These are phyloP conservation scores for Aurantiochytrium sp. DNA, from an alignment of 108 stramenopile species.

Conservation along the genomic window DNA sequence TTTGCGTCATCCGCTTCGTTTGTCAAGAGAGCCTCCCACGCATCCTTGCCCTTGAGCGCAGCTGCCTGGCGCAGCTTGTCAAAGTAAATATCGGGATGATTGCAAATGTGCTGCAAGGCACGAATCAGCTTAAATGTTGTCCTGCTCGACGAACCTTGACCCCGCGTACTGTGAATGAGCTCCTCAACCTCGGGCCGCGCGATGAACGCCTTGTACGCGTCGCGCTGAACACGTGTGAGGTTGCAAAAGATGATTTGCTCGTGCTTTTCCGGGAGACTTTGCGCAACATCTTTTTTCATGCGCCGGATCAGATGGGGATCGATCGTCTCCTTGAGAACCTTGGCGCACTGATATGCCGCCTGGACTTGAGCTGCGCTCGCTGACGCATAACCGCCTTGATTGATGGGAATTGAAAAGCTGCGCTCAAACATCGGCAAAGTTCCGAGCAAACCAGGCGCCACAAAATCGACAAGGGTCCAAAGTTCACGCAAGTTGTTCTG, in stretches of 20 bases:
- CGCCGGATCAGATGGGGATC: constrained; percentile 84
- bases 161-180: constrained; percentile 28
- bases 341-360: constrained; percentile 78
- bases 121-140: constrained; percentile 68
- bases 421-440: constrained; percentile 85
- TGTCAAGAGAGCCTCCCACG: not conserved
- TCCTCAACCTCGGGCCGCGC: constrained; percentile 32
- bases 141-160: constrained; percentile 47
- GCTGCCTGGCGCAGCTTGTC: not conserved
- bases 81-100: constrained; percentile 78
- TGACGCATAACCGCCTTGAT: constrained; percentile 75
- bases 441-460: constrained; percentile 74
- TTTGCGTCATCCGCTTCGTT: not conserved
- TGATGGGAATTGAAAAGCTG: constrained; percentile 85
- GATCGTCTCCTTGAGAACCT: constrained; percentile 78
- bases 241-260: constrained; percentile 90
- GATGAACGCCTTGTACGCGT: constrained; percentile 36
- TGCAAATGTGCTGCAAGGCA: constrained; percentile 84
- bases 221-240: constrained; percentile 61
- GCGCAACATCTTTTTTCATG: constrained; percentile 41
- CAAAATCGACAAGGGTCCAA: constrained; percentile 78
- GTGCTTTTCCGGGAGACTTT: constrained; percentile 61
- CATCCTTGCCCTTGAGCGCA: not conserved
- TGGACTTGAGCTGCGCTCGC: constrained; percentile 75
- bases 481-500: constrained; percentile 85